Evolutionary conservation across 2,329 filamentous ascomycete genomes (phyloP).

Genomic region (Lachnellula cervina): DNA sequence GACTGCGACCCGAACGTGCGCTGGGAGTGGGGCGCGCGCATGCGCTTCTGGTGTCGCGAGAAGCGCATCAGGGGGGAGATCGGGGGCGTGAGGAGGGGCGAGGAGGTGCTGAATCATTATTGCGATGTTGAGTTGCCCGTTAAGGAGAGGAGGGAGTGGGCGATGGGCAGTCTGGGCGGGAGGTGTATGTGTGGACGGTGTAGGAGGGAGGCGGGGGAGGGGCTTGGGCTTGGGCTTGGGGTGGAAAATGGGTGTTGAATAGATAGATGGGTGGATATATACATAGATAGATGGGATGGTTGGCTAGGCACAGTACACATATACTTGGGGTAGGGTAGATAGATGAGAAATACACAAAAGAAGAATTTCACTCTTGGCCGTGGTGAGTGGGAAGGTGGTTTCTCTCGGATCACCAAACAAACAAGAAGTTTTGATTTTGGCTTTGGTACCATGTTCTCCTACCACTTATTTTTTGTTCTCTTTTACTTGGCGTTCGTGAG

Average conservation of each 20-base stretch:
- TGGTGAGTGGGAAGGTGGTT: too few relatives aligned
- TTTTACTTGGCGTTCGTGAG: too few relatives aligned
- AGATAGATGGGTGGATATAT: background rate
- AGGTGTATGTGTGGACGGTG: conserved; percentile 85
- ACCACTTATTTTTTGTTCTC: too few relatives aligned
- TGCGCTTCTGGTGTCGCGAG: conserved; percentile 63
- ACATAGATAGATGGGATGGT: background rate
- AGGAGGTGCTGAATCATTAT: conserved; percentile 92
- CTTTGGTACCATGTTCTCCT: too few relatives aligned
- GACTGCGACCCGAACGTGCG: conserved; percentile 91
- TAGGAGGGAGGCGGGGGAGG: conserved; percentile 56
- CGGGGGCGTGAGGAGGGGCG: conserved; percentile 66
- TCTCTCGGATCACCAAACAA: too few relatives aligned
- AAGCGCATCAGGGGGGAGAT: conserved; percentile 48
- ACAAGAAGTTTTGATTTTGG: too few relatives aligned
- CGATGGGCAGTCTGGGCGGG: conserved; percentile 79
- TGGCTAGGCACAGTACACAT: too few relatives aligned
- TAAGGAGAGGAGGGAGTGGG: conserved; percentile 81
- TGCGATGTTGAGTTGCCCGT: conserved; percentile 80
- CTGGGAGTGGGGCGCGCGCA: conserved; percentile 86
- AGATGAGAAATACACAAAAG: too few relatives aligned
- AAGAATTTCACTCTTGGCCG: too few relatives aligned
- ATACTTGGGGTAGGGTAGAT: too few relatives aligned
- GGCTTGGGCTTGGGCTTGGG: background rate
- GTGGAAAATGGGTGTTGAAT: background rate